Evolutionary conservation across 495 filamentous ascomycete species (phyloP).

Genomic region (Hypoxylon lenormandii): DNA sequence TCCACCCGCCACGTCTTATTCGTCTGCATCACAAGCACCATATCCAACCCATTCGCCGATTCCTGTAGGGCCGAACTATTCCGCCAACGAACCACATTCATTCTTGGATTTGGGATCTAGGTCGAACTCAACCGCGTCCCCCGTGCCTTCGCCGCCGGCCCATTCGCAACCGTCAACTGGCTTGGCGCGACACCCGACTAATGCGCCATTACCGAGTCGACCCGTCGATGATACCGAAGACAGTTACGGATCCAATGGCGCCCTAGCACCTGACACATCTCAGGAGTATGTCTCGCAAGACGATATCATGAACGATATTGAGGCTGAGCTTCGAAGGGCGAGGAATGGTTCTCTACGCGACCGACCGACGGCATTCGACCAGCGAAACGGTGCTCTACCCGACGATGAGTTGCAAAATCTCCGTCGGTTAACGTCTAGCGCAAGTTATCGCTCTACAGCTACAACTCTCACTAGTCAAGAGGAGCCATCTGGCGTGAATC

Average conservation of each 20-base stretch:
- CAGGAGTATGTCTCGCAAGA: conserved; percentile 61
- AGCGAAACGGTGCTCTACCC: conserved; percentile 56
- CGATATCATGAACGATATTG: conserved; percentile 66
- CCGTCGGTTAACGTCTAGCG: conserved; percentile 53
- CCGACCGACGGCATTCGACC: conserved; percentile 47
- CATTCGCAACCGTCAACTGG: conserved; percentile 50
- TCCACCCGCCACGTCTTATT: conserved; percentile 49
- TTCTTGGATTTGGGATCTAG: conserved; percentile 57
- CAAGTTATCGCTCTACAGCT: conserved; percentile 62
- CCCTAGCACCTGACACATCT: conserved; percentile 15
- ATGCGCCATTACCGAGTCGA: conserved; percentile 66
- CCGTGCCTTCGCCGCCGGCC: conserved; percentile 55
- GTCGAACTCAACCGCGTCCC: conserved; percentile 59
- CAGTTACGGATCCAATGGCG: conserved; percentile 52
- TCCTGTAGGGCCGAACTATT: conserved; percentile 60
- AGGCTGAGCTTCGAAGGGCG: conserved; percentile 59
- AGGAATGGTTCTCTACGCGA: conserved; percentile 38
- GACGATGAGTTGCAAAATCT: conserved; percentile 60
- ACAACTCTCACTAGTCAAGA: conserved; percentile 57
- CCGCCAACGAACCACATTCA: conserved; percentile 56
- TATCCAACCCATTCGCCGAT: conserved; percentile 63
- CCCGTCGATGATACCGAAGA: conserved; percentile 60
- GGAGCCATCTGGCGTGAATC: conserved; percentile 51
- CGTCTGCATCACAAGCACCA: conserved; percentile 54
- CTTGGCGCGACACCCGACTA: conserved; percentile 65